Conservation (phyloP, 257 asterid genomes). For the Ilex aquifolium region DNA sequence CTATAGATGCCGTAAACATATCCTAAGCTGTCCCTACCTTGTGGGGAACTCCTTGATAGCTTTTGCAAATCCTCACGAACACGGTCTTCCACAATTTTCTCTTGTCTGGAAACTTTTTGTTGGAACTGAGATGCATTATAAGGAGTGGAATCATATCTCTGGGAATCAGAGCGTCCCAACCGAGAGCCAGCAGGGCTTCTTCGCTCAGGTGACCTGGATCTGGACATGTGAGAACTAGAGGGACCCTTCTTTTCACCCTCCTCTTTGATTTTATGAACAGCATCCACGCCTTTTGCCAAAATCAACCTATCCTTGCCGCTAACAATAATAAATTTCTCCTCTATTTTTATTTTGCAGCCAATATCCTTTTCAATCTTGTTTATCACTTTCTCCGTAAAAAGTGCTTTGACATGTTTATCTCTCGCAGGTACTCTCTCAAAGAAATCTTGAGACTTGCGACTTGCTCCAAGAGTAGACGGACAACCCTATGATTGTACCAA, state of each 20-base stretch:
- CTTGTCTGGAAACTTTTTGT: slow-evolving; percentile 58
- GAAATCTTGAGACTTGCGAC: slow-evolving; percentile 93
- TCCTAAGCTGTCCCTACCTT: slow-evolving; percentile 51
- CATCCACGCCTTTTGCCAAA: slow-evolving; percentile 82
- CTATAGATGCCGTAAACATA: slow-evolving; percentile 3
- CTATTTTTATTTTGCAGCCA: slow-evolving; percentile 89
- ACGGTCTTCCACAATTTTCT: slow-evolving; percentile 64
- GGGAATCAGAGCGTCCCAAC: slow-evolving; percentile 55
- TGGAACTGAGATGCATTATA: slow-evolving; percentile 43
- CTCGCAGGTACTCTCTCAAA: slow-evolving; percentile 94
- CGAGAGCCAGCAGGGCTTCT: slow-evolving; percentile 75
- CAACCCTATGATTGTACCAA: slow-evolving; percentile 66
- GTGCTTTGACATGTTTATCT: slow-evolving; percentile 80
- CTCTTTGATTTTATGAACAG: slow-evolving; percentile 83
- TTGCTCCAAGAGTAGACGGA: slow-evolving; percentile 96
- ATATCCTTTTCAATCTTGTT: slow-evolving; percentile 82
- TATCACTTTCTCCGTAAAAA: slow-evolving; percentile 76
- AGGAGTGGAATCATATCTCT: slow-evolving; percentile 63
- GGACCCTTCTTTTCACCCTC: slow-evolving; percentile 54
- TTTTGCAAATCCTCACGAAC: slow-evolving; percentile 71
- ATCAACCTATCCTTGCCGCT: slow-evolving; percentile 96
- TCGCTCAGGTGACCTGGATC: slow-evolving; percentile 70
- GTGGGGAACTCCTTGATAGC: slow-evolving; percentile 65
- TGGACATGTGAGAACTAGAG: slow-evolving; percentile 50
- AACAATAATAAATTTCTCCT: slow-evolving; percentile 89